These are phyloP conservation scores for Pterocarpus macrocarpus DNA, from an alignment of 306 rosid species.

Conservation along the genomic window DNA sequence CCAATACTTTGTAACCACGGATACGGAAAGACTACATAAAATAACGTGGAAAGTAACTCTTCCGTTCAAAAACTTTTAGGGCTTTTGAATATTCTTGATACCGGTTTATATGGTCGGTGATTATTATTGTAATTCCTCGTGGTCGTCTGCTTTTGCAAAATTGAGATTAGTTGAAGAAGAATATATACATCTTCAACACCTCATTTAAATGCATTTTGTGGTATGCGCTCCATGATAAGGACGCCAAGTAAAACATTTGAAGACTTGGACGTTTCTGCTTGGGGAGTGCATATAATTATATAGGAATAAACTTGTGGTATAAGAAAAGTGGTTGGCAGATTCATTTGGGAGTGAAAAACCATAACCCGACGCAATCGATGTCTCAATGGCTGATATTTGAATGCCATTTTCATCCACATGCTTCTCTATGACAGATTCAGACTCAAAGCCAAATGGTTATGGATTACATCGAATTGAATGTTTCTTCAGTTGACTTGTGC, in stretches of 20 bases:
- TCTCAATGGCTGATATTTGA: too few species aligned
- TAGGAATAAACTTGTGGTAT: neutral
- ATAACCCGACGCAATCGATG: slow-evolving; percentile 11
- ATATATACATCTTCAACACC: too few species aligned
- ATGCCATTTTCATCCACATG: neutral
- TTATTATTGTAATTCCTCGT: neutral
- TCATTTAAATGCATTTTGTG: too few species aligned
- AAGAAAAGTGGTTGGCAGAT: slow-evolving; percentile 3
- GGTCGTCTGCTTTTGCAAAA: neutral
- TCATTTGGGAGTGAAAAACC: neutral
- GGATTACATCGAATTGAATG: slow-evolving; percentile 4
- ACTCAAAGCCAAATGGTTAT: neutral
- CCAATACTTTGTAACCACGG: too few species aligned
- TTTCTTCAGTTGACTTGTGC: slow-evolving; percentile 8
- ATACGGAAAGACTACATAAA: too few species aligned
- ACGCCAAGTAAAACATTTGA: neutral
- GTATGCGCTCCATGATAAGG: neutral
- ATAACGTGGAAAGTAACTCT: too few species aligned
- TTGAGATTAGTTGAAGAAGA: neutral
- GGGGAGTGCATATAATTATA: neutral
- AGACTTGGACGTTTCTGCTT: neutral
- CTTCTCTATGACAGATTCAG: neutral
- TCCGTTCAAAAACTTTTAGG: neutral
- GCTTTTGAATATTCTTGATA: neutral
- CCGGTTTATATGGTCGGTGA: neutral